Evolutionary conservation across 164 flowering plant species (phyloP).

Genomic region (Amborella trichopoda): DNA sequence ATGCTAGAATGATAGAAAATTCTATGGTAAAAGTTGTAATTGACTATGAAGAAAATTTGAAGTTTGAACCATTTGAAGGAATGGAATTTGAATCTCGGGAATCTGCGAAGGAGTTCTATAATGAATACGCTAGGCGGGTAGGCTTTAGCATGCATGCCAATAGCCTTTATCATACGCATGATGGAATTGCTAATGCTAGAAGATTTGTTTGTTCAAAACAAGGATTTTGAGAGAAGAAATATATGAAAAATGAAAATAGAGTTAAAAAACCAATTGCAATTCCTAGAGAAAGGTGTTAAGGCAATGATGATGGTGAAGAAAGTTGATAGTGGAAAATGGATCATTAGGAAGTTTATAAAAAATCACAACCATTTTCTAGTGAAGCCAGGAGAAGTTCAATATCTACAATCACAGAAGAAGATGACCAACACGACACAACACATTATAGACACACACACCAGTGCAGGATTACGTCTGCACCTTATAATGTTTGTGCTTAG

Average conservation of each 20-base stretch:
- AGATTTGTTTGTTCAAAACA: slow-evolving; percentile 8
- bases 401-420: slow-evolving; percentile 35
- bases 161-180: too few relatives aligned
- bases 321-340: slow-evolving; percentile 5
- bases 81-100: too few relatives aligned
- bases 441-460: slow-evolving; percentile 4
- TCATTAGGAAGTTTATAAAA: slow-evolving; percentile 4
- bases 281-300: slow-evolving; percentile 2
- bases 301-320: slow-evolving; percentile 8
- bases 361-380: slow-evolving; percentile 7
- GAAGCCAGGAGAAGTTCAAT: slow-evolving; percentile 50
- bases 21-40: too few relatives aligned
- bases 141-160: too few relatives aligned
- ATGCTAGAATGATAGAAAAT: too few relatives aligned
- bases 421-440: slow-evolving; percentile 15
- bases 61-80: too few relatives aligned
- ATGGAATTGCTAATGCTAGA: too few relatives aligned
- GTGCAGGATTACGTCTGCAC: neutral
- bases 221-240: slow-evolving; percentile 5
- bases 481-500: neutral
- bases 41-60: too few relatives aligned
- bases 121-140: too few relatives aligned
- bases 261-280: neutral
- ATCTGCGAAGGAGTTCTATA: too few relatives aligned
- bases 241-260: neutral